Conservation (phyloP, 2,329 filamentous ascomycete genomes). For the Botryotinia globosa region DNA sequence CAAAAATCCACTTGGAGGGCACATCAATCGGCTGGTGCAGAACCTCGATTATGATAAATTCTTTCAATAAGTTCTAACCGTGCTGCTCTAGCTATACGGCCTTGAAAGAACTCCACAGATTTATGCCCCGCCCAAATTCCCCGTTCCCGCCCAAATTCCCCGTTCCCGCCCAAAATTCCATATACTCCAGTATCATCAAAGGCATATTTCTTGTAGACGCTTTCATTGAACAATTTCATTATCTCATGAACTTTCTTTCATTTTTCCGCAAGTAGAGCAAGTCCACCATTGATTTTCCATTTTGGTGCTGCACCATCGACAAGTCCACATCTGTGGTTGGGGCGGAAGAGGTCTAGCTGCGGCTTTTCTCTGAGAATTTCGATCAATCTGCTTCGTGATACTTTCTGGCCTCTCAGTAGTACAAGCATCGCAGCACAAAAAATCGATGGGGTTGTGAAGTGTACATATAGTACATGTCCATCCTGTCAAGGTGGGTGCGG, state of each 20-base stretch:
- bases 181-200: background rate
- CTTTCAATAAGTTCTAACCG: background rate
- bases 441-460: constrained; percentile 51
- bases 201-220: background rate
- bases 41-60: background rate
- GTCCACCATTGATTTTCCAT: constrained; percentile 58
- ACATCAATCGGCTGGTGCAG: background rate
- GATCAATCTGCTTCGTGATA: constrained; percentile 31
- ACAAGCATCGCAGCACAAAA: constrained; percentile 57
- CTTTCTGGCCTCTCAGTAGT: constrained; percentile 44
- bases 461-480: constrained; percentile 59
- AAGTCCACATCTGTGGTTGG: constrained; percentile 45
- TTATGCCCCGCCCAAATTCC: background rate
- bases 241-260: constrained; percentile 50
- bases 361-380: constrained; percentile 16
- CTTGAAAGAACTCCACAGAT: background rate
- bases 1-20: background rate
- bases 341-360: constrained; percentile 21
- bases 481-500: constrained; percentile 40
- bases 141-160: background rate
- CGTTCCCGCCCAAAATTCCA: background rate
- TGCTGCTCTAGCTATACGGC: background rate
- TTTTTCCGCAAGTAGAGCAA: constrained; percentile 52
- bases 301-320: constrained; percentile 48
- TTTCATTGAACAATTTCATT: background rate